Evolutionary conservation across 805 yeast species (phyloP).

Genomic region (Candida ovalis): DNA sequence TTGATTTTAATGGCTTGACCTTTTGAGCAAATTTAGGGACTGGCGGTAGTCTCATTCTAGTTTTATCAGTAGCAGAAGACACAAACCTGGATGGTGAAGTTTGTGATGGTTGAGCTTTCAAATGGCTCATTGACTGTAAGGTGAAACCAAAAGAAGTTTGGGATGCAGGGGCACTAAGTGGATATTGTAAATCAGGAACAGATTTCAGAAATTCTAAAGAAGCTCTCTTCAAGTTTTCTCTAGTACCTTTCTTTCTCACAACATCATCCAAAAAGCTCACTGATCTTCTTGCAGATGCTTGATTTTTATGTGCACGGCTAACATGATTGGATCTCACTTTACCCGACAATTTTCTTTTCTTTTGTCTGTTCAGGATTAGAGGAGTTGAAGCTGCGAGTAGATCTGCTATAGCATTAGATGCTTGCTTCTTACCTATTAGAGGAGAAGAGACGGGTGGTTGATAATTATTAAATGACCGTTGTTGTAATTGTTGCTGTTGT

Average conservation of each 20-base stretch:
- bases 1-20: not conserved
- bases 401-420: constrained; percentile 28
- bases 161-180: constrained; percentile 21
- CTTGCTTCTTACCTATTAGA: constrained; percentile 22
- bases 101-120: constrained; percentile 3
- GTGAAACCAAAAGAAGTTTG: constrained; percentile 9
- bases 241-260: constrained; percentile 25
- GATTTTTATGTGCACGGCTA: not conserved
- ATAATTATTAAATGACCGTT: not conserved
- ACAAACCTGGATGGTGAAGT: constrained; percentile 30
- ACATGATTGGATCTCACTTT: constrained; percentile 1
- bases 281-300: constrained; percentile 1
- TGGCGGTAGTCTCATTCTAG: constrained; percentile 26
- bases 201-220: constrained; percentile 18
- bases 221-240: constrained; percentile 27
- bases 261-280: constrained; percentile 24
- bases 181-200: constrained; percentile 10
- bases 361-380: constrained; percentile 9
- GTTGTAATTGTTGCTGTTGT: not conserved
- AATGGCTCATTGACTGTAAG: constrained; percentile 1
- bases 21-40: constrained; percentile 22
- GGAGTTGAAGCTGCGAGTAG: constrained; percentile 35
- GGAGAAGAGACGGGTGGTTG: constrained; percentile 5
- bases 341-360: not conserved
- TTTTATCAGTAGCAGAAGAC: constrained; percentile 8